Conservation (phyloP, 1,284 basidiomycete species). For the Microbotryum lychnidis-dioicae region DNA sequence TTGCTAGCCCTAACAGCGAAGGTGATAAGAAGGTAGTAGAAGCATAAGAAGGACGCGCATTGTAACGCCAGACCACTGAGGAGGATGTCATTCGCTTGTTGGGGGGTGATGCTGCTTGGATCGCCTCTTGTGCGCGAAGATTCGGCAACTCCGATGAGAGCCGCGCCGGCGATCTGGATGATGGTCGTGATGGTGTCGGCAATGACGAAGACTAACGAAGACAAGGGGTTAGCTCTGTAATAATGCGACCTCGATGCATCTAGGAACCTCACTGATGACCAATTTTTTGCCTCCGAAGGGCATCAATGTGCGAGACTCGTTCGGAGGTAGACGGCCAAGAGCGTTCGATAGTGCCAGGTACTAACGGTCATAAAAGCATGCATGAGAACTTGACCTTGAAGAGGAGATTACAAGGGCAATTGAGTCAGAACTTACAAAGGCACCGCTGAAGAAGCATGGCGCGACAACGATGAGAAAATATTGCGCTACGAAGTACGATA, state of each 20-base stretch:
- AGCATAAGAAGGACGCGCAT: constrained; percentile 21
- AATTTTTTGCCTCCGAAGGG: constrained; percentile 9
- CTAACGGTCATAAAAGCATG: constrained; percentile 30
- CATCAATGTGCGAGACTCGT: constrained; percentile 1
- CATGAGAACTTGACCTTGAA: constrained; percentile 25
- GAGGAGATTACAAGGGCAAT: constrained; percentile 24
- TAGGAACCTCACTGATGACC: neutral
- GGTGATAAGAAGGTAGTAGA: neutral
- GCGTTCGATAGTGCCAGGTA: constrained; percentile 35
- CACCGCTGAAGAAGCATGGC: constrained; percentile 42
- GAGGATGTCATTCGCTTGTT: constrained; percentile 43
- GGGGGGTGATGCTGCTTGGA: constrained; percentile 33
- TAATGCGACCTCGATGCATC: no score
- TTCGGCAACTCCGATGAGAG: constrained; percentile 43
- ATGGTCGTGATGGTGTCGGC: constrained; percentile 41
- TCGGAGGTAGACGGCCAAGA: constrained; percentile 28
- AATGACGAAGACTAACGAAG: constrained; percentile 37
- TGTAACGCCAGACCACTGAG: constrained; percentile 42
- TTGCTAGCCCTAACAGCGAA: constrained; percentile 13
- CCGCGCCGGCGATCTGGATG: constrained; percentile 43
- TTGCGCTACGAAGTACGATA: constrained; percentile 33
- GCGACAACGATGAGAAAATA: constrained; percentile 45
- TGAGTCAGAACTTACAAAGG: constrained; percentile 40
- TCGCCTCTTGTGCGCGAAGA: constrained; percentile 26
- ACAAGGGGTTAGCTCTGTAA: neutral